Evolutionary conservation across 352 stramenopile genomes (phyloP), one percentile per base, ranked within the genome.

Genomic region (Pythium phragmitis): DNA sequence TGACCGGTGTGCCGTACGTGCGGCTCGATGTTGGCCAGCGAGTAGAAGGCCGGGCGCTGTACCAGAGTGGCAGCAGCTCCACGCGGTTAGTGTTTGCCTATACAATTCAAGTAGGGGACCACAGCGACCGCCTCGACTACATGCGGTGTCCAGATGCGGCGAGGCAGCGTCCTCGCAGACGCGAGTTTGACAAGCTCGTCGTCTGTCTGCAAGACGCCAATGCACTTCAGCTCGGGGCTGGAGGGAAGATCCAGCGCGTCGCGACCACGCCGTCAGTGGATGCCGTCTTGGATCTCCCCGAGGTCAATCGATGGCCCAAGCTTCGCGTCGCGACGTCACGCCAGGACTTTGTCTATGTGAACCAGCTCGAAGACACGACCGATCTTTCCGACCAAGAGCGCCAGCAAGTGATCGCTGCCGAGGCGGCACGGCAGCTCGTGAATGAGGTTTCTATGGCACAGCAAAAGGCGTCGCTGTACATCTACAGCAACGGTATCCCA

Each of bases 401-500:
- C 64, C 13, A 48, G 39, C 17, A 67, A 48, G 13, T 42, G 45
- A 0, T 28, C 33, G 9, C 17, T 17, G 23, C 11, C 39, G 21
- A 62, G 8, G n/a, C 54, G 14, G 17, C 57, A 7, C 46, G 26
- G 4, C 23, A 45, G 11, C 54, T 77, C 0, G 43, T 55, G 17
- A 88, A 82, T 42, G 69, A 86, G 41, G 72, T 86, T 36, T 77
- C 74, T 2, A 77, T 86, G 43, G 73, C 68, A 0, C 69, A 85
- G 7, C 69, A 79, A 36, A 65, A 61, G 46, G 19, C n/a, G 33
- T 72, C 76, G 16, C 69, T 82, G 26, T 74, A 74, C 17, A 75
- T 92, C 14, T 87, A 86, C 58, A 82, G 75, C 65, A 89, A 89
- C n/a, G 79, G 80, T 1, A 59, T 89, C n/a, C 82, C 82, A 9